Evolutionary conservation across 352 stramenopile species (phyloP), one percentile per base, ranked within the genome.

Genomic region (Ochromonadaceae sp.): DNA sequence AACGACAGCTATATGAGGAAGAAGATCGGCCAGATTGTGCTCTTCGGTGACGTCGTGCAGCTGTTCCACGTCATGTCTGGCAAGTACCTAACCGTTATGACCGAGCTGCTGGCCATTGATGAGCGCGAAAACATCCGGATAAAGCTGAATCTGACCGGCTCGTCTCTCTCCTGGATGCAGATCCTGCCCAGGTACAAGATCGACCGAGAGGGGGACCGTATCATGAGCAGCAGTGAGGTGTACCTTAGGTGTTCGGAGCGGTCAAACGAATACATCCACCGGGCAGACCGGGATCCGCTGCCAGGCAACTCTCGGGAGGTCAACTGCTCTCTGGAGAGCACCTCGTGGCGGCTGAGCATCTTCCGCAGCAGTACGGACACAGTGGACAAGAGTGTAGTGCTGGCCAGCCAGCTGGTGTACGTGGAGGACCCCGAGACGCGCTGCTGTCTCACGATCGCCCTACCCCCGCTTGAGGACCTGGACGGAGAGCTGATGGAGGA

Each of bases 311-410:
- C n/a, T n/a, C n/a, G n/a, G n/a, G 65, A 70, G 43, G 43, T 69
- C 58, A 70, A 70, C 65, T 68, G 55, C 55, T 70, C 65, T 7
- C 52, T 70, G 17, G 65, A 70, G 53, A 42, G 55, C 14, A 70
- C 57, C 9, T 42, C 31, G 17, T n/a, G n/a, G n/a, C n/a, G n/a
- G n/a, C n/a, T n/a, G n/a, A n/a, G n/a, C n/a, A 42, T 73, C 30
- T 61, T 38, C 35, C 52, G 48, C n/a, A 57, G 4, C 36, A 22
- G 28, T 22, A 31, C 34, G 28, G 52, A 61, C 22, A 22, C 38
- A 25, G 4, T 49, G 30, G 14, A 56, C 17, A 49, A 49, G 20
- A 10, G 9, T 5, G 9, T 61, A 9, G 20, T 61, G 3, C 34
- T 61, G 4, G 7, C 17, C 20, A 38, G 22, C 12, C 52, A 61